Evolutionary conservation across 768 basidiomycete species (phyloP).

Genomic region (Galerina sulciceps): DNA sequence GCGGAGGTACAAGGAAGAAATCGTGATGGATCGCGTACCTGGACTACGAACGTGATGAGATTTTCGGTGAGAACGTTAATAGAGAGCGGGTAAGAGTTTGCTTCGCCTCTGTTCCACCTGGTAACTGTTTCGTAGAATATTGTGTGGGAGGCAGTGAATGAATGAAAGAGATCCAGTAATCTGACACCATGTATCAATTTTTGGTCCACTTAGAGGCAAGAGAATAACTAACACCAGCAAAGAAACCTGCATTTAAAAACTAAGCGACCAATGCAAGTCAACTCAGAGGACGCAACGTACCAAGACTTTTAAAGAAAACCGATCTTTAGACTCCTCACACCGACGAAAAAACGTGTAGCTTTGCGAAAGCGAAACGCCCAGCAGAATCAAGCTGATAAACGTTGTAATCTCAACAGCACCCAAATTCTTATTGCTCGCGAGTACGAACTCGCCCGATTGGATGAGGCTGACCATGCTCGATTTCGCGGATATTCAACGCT

Average conservation of each 20-base stretch:
- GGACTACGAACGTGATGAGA: constrained; percentile 21
- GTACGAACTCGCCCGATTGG: background rate
- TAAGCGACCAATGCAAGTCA: background rate
- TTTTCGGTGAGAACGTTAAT: constrained; percentile 18
- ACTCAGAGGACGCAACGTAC: background rate
- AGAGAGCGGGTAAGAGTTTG: constrained; percentile 19
- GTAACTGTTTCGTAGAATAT: constrained; percentile 23
- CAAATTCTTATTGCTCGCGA: background rate
- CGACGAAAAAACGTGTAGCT: constrained; percentile 1
- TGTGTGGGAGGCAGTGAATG: constrained; percentile 20
- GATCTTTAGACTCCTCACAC: background rate
- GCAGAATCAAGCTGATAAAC: background rate
- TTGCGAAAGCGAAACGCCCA: background rate
- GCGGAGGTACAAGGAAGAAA: background rate
- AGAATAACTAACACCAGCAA: constrained; percentile 3
- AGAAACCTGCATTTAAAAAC: constrained; percentile 1
- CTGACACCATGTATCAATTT: background rate
- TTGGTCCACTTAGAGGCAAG: too few relatives aligned
- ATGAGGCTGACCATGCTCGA: background rate
- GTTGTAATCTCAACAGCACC: constrained; percentile 5
- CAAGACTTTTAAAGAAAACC: constrained; percentile 5
- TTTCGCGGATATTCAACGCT: too few relatives aligned
- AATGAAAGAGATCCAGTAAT: constrained; percentile 19
- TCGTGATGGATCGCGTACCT: constrained; percentile 1
- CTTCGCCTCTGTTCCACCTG: constrained; percentile 13